Conservation (phyloP, 192 early-diverging fungal genomes). For the Dissophora globulifera region DNA sequence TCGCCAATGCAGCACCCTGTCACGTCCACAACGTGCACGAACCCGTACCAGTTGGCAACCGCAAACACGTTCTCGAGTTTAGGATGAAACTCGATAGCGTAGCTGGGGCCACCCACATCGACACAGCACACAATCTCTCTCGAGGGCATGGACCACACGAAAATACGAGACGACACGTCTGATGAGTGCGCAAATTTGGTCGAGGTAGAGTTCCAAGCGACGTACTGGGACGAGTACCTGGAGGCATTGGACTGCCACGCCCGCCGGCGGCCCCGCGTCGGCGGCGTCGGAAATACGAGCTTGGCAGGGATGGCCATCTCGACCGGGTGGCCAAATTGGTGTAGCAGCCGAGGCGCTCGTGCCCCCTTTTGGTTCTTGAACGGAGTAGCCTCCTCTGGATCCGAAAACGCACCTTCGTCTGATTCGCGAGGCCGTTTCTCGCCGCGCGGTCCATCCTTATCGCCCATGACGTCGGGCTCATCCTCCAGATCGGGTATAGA, state of each 20-base stretch:
- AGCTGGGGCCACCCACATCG: conserved; percentile 54
- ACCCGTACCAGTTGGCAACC: conserved; percentile 63
- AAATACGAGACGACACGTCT: conserved; percentile 47
- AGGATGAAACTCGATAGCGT: conserved; percentile 60
- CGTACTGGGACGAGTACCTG: conserved; percentile 56
- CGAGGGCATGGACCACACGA: conserved; percentile 58
- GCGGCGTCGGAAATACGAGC: neutral
- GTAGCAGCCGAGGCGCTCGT: conserved; percentile 15
- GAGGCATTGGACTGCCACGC: too few species aligned
- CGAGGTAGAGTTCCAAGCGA: conserved; percentile 58
- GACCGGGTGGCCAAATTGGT: conserved; percentile 24
- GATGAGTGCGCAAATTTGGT: conserved; percentile 63
- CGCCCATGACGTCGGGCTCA: neutral
- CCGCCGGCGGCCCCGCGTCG: too few species aligned
- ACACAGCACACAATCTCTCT: conserved; percentile 54
- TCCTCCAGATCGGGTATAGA: conserved; percentile 10
- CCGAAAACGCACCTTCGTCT: conserved; percentile 7
- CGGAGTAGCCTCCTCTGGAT: neutral
- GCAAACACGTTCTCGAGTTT: conserved; percentile 55
- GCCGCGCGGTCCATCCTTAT: neutral
- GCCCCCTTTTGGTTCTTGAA: conserved; percentile 2
- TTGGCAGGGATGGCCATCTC: conserved; percentile 18
- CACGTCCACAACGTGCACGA: conserved; percentile 62
- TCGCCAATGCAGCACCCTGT: conserved; percentile 30
- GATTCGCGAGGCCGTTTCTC: neutral